Evolutionary conservation across 306 rosid species (phyloP).

Genomic region (Benincasa hispida): DNA sequence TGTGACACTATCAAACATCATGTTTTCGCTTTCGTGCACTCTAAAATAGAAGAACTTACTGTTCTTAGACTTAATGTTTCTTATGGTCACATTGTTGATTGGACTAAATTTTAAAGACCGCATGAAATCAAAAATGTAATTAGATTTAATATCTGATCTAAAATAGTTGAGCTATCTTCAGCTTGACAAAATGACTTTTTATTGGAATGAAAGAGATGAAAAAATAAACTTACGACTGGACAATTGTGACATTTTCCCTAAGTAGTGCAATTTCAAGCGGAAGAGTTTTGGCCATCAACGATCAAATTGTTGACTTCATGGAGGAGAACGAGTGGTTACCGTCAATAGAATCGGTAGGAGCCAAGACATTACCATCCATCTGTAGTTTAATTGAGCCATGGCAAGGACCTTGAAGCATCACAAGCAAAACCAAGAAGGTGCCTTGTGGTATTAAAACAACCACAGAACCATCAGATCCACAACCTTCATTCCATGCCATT

Average conservation of each 20-base stretch:
- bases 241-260: slow-evolving; percentile 12
- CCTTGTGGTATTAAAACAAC: slow-evolving; percentile 19
- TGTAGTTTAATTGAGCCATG: not conserved
- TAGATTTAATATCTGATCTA: too few relatives aligned
- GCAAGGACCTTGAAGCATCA: slow-evolving; percentile 16
- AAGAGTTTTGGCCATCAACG: slow-evolving; percentile 20
- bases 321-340: slow-evolving; percentile 22
- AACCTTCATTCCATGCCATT: slow-evolving; percentile 17
- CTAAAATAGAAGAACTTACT: slow-evolving; percentile 22
- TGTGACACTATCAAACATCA: not conserved
- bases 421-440: not conserved
- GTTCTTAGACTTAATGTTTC: slow-evolving; percentile 2
- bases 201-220: not conserved
- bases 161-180: not conserved
- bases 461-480: not conserved
- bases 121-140: not conserved
- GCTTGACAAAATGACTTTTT: too few relatives aligned
- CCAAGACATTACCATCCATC: not conserved
- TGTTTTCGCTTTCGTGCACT: slow-evolving; percentile 3
- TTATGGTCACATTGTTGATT: slow-evolving; percentile 5
- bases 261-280: slow-evolving; percentile 22
- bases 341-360: not conserved
- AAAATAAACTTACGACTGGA: slow-evolving; percentile 17
- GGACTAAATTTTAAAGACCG: slow-evolving; percentile 18
- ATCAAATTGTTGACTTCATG: slow-evolving; percentile 5